A percentile compares a stretch with the other conserved stretches of the same genome.
Conservation (phyloP, 2,329 filamentous ascomycete genomes). For the Pestalotiopsis sp. region DNA sequence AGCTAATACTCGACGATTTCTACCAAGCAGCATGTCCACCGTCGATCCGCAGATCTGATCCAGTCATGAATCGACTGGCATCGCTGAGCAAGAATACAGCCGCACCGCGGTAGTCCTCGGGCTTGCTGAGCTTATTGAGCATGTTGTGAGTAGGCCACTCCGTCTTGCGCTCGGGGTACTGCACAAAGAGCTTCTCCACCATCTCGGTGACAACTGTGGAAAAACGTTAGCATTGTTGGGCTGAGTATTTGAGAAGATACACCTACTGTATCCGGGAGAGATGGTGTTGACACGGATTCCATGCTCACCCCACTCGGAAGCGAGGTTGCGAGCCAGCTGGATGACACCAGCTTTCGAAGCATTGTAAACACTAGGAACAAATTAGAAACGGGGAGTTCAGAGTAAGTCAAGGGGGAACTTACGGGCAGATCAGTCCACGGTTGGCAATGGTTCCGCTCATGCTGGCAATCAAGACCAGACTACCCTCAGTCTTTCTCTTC, state of each 20-base stretch:
- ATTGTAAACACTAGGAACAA: conserved; percentile 66
- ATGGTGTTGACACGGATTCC: conserved; percentile 82
- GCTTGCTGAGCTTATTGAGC: conserved; percentile 70
- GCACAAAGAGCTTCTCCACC: conserved; percentile 78
- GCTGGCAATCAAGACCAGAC: conserved; percentile 69
- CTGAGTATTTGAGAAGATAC: too few species aligned
- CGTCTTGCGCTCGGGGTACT: conserved; percentile 68
- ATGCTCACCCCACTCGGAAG: conserved; percentile 72
- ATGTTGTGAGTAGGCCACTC: conserved; percentile 87
- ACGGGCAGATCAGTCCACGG: conserved; percentile 62
- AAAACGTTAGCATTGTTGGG: not conserved
- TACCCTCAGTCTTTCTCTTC: conserved; percentile 58
- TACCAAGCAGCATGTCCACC: conserved; percentile 70
- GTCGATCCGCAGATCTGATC: conserved; percentile 70
- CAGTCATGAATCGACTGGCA: conserved; percentile 73
- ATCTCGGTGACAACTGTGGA: conserved; percentile 69
- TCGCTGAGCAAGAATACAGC: conserved; percentile 70
- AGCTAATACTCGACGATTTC: not conserved
- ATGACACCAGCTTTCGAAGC: conserved; percentile 75
- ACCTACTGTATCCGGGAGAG: conserved; percentile 69
- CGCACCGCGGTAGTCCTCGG: conserved; percentile 72
- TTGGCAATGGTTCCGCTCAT: conserved; percentile 73
- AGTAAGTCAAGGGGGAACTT: conserved; percentile 30
- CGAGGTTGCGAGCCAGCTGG: conserved; percentile 72
- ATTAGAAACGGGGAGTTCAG: not conserved